These are phyloP conservation scores for Pisolithus albus DNA, from an alignment of 768 basidiomycete species.

Conservation along the genomic window DNA sequence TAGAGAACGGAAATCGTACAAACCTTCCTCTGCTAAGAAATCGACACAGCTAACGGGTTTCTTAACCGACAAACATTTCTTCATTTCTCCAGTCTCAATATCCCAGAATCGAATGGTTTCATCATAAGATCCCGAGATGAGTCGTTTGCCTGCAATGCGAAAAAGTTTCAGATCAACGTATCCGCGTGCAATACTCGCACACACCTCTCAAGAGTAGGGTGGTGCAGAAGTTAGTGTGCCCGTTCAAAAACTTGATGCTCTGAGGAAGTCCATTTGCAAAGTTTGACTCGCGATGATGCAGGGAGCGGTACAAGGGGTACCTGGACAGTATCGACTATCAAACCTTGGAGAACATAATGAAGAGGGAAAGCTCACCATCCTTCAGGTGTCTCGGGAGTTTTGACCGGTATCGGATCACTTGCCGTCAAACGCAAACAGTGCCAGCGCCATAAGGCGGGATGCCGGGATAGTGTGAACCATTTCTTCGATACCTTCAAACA, in stretches of 20 bases:
- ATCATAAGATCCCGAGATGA: conserved; percentile 88
- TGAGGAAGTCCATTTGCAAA: conserved; percentile 73
- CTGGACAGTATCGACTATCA: conserved; percentile 17
- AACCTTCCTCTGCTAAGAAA: conserved; percentile 75
- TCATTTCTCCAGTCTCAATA: conserved; percentile 56
- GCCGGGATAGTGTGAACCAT: conserved; percentile 36
- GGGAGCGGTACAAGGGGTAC: conserved; percentile 68
- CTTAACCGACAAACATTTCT: conserved; percentile 76
- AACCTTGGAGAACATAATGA: background rate
- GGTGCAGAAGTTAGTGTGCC: conserved; percentile 86
- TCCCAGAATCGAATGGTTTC: conserved; percentile 94
- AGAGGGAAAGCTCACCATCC: conserved; percentile 53
- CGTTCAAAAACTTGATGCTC: conserved; percentile 66
- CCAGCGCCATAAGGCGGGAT: conserved; percentile 70
- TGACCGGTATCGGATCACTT: conserved; percentile 62
- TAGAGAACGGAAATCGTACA: conserved; percentile 3
- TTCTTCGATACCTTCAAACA: conserved; percentile 35
- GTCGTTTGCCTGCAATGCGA: conserved; percentile 46
- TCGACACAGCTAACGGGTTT: conserved; percentile 90
- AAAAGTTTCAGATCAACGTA: background rate
- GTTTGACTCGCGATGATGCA: conserved; percentile 83
- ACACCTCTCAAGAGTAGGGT: conserved; percentile 59
- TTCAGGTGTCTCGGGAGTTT: conserved; percentile 53
- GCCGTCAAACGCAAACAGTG: conserved; percentile 69
- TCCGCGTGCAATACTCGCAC: background rate